Evolutionary conservation across 1,284 basidiomycete species (phyloP).

Genomic region (Puccinia polysora): DNA sequence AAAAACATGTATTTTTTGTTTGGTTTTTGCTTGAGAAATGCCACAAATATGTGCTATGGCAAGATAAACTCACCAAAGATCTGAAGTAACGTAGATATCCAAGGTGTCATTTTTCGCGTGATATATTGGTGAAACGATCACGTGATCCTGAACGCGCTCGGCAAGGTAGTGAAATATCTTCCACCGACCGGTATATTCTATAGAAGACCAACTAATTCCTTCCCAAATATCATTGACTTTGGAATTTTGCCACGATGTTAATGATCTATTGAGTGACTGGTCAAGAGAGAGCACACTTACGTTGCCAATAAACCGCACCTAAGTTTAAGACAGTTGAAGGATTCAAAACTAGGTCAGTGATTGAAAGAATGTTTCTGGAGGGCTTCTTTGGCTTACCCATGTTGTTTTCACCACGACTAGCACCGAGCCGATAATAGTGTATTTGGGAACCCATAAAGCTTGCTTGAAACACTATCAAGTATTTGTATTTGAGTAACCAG

Average conservation of each 20-base stretch:
- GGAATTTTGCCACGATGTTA: neutral
- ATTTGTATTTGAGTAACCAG: no score
- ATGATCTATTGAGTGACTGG: neutral
- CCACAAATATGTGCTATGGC: no score
- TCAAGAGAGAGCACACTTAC: neutral
- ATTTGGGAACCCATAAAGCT: constrained; percentile 62
- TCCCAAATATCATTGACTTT: constrained; percentile 65
- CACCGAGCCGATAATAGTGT: constrained; percentile 61
- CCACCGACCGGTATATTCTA: constrained; percentile 64
- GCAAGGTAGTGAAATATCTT: constrained; percentile 62
- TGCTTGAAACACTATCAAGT: constrained; percentile 59
- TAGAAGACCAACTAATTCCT: constrained; percentile 61
- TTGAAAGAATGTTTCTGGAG: neutral
- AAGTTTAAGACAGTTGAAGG: neutral
- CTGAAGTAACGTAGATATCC: constrained; percentile 59
- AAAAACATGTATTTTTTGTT: no score
- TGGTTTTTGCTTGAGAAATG: no score
- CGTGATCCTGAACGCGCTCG: constrained; percentile 57
- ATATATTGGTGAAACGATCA: constrained; percentile 59
- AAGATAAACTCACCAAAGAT: constrained; percentile 53
- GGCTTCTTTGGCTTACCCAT: constrained; percentile 61
- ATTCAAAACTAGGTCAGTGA: constrained; percentile 5
- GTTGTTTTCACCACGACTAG: constrained; percentile 61
- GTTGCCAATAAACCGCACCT: constrained; percentile 48
- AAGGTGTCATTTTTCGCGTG: constrained; percentile 58